Base-by-base conservation (phyloP, 805 yeast species). In the Hanseniaspora singularis region DNA sequence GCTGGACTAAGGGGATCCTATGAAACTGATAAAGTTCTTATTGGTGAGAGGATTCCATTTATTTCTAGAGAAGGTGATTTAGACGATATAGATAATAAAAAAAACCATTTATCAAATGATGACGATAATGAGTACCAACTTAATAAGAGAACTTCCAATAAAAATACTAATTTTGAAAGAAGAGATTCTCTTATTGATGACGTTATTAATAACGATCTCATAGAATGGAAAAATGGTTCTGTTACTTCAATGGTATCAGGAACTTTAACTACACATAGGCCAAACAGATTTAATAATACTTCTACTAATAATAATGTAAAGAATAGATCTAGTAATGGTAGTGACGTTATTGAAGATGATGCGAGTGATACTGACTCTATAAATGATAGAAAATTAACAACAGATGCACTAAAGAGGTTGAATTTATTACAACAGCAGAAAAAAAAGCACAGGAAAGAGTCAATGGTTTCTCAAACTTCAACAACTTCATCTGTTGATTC, bases 331-430 rank as follows among this genome's bases (percentile, higher is more conserved):
- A 45, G 43, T 20, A 39, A 33, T 27, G 20, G 40, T 22, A 49
- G 50, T 5, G 53, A 50, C 6, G 53, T 40, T 8, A 51, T 40
- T 7, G 58, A 52, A 31, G 63, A 58, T 19, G 59, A 52, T n/a
- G 61, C 54, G 1, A 51, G 38, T 3, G 60, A 59, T 5, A 56
- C 53, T 20, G 57, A 60, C 22, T 62, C 58, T 11, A n/a, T 18
- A 2, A 20, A 11, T 23, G 44, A 48, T 10, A 59, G 54, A 28
- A 61, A 59, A 40, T 53, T 68, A 9, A 67, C 72, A 0, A 62
- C 65, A 9, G 67, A 64, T 49, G 71, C 72, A 0, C 45, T 67
- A 41, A 59, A 62, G 32, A 64, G 62, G 38, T 53, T 68, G 28
- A 61, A 67, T 2, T 50, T 59, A 2, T 44, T 67, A 39, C 60